Conservation (phyloP, 306 rosid species). For the Sicyos baderoa region DNA sequence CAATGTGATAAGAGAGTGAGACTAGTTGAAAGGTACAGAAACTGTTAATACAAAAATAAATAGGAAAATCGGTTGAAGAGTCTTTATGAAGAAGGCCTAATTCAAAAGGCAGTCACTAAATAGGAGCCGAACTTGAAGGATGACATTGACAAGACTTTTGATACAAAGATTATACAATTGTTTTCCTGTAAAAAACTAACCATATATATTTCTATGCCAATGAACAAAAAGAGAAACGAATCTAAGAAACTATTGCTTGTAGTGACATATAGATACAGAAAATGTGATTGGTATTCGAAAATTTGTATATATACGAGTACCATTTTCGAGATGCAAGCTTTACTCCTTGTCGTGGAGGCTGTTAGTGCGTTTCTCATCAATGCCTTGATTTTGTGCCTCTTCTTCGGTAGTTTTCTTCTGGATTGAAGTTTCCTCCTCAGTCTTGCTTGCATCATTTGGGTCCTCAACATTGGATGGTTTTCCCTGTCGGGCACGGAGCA, state of each 20-base stretch:
- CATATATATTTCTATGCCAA: slow-evolving; percentile 37
- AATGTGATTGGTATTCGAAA: not conserved
- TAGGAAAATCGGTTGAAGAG: too few relatives aligned
- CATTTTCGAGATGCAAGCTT: slow-evolving; percentile 9
- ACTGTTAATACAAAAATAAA: too few relatives aligned
- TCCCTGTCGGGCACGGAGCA: slow-evolving; percentile 35
- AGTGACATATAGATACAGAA: slow-evolving; percentile 7
- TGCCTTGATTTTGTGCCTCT: slow-evolving; percentile 5
- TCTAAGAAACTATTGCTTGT: not conserved
- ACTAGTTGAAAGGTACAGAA: too few relatives aligned
- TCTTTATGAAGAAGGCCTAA: too few relatives aligned
- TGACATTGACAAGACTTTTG: not conserved
- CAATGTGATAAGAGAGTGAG: too few relatives aligned
- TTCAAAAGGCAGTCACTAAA: too few relatives aligned
- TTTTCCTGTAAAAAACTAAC: slow-evolving; percentile 39
- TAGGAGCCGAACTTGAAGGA: too few relatives aligned
- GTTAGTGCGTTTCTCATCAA: slow-evolving; percentile 33
- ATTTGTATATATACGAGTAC: slow-evolving; percentile 16
- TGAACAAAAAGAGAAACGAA: slow-evolving; percentile 17
- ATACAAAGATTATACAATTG: slow-evolving; percentile 16
- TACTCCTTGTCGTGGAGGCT: slow-evolving; percentile 46
- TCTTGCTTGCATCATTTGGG: slow-evolving; percentile 37
- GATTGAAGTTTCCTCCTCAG: slow-evolving; percentile 33
- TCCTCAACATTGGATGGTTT: slow-evolving; percentile 47
- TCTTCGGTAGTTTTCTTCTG: slow-evolving; percentile 1